Conservation (phyloP, 2,329 filamentous ascomycete species). For the Juglanconis sp. region DNA sequence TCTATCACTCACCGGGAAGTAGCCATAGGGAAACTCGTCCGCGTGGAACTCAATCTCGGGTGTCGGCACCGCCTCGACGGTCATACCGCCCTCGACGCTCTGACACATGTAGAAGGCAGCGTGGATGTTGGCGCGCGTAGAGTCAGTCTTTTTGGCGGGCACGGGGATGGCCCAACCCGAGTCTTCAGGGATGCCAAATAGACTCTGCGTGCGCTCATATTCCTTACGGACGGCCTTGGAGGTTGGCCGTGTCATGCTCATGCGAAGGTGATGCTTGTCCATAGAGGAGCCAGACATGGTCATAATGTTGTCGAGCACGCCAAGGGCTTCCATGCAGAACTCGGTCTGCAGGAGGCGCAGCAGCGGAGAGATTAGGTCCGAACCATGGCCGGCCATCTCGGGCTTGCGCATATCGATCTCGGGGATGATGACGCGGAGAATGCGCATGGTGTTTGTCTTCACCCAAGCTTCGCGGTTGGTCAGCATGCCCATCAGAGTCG, state of each 20-base stretch:
- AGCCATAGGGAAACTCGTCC: slow-evolving; percentile 82
- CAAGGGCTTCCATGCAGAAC: slow-evolving; percentile 86
- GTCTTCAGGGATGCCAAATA: slow-evolving; percentile 94
- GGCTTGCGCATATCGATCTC: slow-evolving; percentile 90
- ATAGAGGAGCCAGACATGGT: slow-evolving; percentile 87
- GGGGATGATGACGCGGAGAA: slow-evolving; percentile 79
- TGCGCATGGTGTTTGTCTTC: slow-evolving; percentile 87
- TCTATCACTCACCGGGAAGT: slow-evolving; percentile 69
- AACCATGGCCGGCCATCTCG: slow-evolving; percentile 85
- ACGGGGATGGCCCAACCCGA: slow-evolving; percentile 95
- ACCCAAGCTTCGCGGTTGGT: slow-evolving; percentile 89
- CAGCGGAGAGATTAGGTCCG: slow-evolving; percentile 90
- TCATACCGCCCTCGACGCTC: slow-evolving; percentile 53
- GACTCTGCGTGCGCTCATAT: slow-evolving; percentile 87
- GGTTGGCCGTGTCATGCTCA: slow-evolving; percentile 94
- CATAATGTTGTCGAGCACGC: slow-evolving; percentile 93
- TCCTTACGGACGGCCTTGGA: slow-evolving; percentile 86
- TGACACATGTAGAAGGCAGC: slow-evolving; percentile 94
- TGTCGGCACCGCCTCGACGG: slow-evolving; percentile 62
- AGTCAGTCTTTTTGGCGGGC: slow-evolving; percentile 82
- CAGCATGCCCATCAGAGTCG: slow-evolving; percentile 85
- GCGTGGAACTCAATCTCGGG: slow-evolving; percentile 89
- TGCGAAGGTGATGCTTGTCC: slow-evolving; percentile 90
- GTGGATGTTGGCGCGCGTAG: slow-evolving; percentile 88
- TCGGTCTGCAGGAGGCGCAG: slow-evolving; percentile 87